Base-by-base conservation (phyloP, 192 early-diverging fungal species). In the Gaertneriomyces sp. region DNA sequence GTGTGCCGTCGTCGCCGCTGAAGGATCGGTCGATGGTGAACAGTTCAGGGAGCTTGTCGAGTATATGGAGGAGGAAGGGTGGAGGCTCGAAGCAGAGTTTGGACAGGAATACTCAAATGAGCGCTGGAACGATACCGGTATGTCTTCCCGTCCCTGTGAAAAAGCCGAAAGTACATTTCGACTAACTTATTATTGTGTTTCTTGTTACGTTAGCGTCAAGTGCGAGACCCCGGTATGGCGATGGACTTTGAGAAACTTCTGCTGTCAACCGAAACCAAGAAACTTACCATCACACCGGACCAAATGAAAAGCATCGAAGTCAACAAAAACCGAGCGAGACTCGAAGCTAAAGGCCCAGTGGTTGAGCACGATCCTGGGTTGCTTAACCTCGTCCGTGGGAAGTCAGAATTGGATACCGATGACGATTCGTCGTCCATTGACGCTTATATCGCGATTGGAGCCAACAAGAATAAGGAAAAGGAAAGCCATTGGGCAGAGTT, bases 241-340 rank as follows among this genome's bases (percentile, higher is more conserved):
- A 40, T 41, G 19, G 61, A 70, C 17, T 70, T 70, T 42, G 69
- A 70, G 44, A 25, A 39, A 0, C 45, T 70, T 7, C 52, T 70
- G 19, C 9, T 33, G 46, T 56, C 61, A 5, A 58, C 25, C 60
- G 69, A 70, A 52, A 70, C 69, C 10, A 64, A 64, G 38, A 70
- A 70, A 57, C 33, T 70, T 44, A 58, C 61, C 17, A 63, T 61
- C 8, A 70, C 69, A 19, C 69, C 69, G 3, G 69, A 70, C 39
- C 61, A 61, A n/a, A 45, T 70, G 61, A 53, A 61, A 41, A 49
- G 41, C 25, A 64, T 70, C 44, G 69, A 70, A 51, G 55, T 63
- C 14, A 11, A 43, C 7, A 60, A 60, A 44, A 39, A 58, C 19
- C 14, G 45, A 16, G 7, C 44, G 10, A 59, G 51, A 12, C 17